Conservation (phyloP, 1,139 yeast species). For the Spathaspora sp. region DNA sequence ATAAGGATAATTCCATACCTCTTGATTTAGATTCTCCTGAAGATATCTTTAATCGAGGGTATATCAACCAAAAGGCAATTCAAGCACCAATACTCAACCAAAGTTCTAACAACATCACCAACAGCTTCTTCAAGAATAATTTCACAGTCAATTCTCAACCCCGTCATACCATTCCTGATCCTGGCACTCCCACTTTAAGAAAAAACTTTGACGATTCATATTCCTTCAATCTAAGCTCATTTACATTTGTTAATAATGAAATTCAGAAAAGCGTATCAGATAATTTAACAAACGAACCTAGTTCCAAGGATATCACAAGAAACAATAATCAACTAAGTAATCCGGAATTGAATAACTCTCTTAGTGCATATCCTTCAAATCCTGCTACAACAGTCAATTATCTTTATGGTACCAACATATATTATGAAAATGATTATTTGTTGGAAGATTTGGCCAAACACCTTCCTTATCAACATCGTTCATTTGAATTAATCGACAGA, state of each 20-base stretch:
- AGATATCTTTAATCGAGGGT: background rate
- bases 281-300: background rate
- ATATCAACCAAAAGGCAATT: constrained; percentile 12
- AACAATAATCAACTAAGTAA: constrained; percentile 16
- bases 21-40: background rate
- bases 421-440: constrained; percentile 39
- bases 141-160: constrained; percentile 18
- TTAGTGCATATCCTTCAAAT: constrained; percentile 32
- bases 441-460: constrained; percentile 33
- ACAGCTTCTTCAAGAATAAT: constrained; percentile 32
- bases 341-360: constrained; percentile 26
- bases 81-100: constrained; percentile 35
- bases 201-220: constrained; percentile 29
- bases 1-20: background rate
- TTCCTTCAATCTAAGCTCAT: constrained; percentile 37
- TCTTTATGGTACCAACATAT: constrained; percentile 45
- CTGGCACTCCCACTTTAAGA: background rate
- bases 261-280: constrained; percentile 9
- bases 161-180: background rate
- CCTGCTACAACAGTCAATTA: constrained; percentile 42
- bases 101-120: constrained; percentile 34
- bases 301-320: too few relatives aligned
- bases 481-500: constrained; percentile 48
- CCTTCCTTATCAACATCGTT: constrained; percentile 40
- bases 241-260: constrained; percentile 26